Conservation (phyloP, 148 eudicot species). For the Rhododendron ferrugineum region DNA sequence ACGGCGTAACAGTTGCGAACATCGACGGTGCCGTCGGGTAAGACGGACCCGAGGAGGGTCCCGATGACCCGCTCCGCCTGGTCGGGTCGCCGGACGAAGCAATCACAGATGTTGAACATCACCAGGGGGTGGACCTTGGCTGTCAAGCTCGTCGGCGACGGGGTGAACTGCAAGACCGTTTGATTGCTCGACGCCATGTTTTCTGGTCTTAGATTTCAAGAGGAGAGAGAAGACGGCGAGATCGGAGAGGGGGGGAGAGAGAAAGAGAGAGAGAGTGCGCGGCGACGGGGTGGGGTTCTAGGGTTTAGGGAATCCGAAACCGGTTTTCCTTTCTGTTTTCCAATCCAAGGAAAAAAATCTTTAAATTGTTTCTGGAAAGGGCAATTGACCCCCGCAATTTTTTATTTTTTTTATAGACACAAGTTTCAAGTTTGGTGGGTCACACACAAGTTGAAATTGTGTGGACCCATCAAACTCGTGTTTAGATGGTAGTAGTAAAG, state of each 20-base stretch:
- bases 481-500: too few relatives aligned
- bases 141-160: conserved; percentile 37
- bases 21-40: conserved; percentile 79
- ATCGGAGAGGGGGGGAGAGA: background rate
- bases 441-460: too few relatives aligned
- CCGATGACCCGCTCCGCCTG: conserved; percentile 94
- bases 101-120: conserved; percentile 82
- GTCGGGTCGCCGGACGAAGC: conserved; percentile 82
- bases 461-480: too few relatives aligned
- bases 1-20: conserved; percentile 89
- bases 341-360: too few relatives aligned
- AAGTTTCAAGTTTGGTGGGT: too few relatives aligned
- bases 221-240: background rate
- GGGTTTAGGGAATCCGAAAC: conserved; percentile 7
- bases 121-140: conserved; percentile 88
- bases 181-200: conserved; percentile 48
- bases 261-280: background rate
- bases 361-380: too few relatives aligned
- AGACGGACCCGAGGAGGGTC: conserved; percentile 78
- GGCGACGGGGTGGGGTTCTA: background rate
- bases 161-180: conserved; percentile 54
- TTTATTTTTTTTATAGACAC: too few relatives aligned
- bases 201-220: background rate
- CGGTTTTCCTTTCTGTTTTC: background rate
- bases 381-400: too few relatives aligned